These are phyloP conservation scores for Boletus edulis DNA, from an alignment of 768 basidiomycete genomes.

Conservation along the genomic window DNA sequence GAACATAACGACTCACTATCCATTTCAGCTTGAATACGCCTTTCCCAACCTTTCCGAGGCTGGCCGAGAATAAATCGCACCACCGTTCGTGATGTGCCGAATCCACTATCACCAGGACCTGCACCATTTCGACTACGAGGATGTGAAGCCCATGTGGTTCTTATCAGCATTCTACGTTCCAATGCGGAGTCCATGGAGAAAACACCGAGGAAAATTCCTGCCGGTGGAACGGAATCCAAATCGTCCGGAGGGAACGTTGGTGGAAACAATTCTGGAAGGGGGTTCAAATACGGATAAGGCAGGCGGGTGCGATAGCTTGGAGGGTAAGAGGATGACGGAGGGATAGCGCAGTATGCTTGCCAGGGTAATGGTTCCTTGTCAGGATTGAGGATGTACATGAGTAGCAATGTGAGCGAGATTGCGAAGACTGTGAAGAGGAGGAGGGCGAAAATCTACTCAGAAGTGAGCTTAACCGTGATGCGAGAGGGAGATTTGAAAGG, in stretches of 20 bases:
- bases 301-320: slow-evolving; percentile 42
- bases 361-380: slow-evolving; percentile 95
- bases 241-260: slow-evolving; percentile 68
- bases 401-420: slow-evolving; percentile 76
- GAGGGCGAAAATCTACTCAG: slow-evolving; percentile 59
- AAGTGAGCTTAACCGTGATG: slow-evolving; percentile 20
- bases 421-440: slow-evolving; percentile 79
- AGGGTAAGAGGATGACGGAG: slow-evolving; percentile 44
- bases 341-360: slow-evolving; percentile 87
- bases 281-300: slow-evolving; percentile 38
- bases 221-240: slow-evolving; percentile 74
- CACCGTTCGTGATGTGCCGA: slow-evolving; percentile 78
- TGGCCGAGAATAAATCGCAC: slow-evolving; percentile 89
- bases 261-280: slow-evolving; percentile 24
- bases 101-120: slow-evolving; percentile 61
- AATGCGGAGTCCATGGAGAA: slow-evolving; percentile 85
- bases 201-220: slow-evolving; percentile 84
- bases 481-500: background rate
- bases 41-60: slow-evolving; percentile 76
- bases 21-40: slow-evolving; percentile 82
- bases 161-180: slow-evolving; percentile 83
- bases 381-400: slow-evolving; percentile 92
- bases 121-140: slow-evolving; percentile 74
- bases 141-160: slow-evolving; percentile 89
- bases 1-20: slow-evolving; percentile 60